Evolutionary conservation across 2,329 filamentous ascomycete genomes (phyloP).

Genomic region (Diplocarpon mali): DNA sequence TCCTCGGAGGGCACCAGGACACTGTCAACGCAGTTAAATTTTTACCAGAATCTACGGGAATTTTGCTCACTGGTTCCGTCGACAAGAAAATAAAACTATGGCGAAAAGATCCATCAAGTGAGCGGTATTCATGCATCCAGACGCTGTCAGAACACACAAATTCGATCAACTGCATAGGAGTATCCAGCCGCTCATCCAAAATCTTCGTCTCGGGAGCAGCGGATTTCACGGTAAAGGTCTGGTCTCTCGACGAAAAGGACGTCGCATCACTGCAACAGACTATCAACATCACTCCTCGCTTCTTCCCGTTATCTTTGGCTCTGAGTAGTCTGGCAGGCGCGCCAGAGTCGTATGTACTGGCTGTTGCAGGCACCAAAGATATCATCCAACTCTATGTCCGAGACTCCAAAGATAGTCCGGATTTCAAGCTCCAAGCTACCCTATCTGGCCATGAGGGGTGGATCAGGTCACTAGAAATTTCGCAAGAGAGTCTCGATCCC

Average conservation of each 20-base stretch:
- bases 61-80: slow-evolving; percentile 70
- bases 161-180: slow-evolving; percentile 60
- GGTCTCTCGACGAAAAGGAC: slow-evolving; percentile 45
- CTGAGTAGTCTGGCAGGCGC: slow-evolving; percentile 46
- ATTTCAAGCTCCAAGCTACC: slow-evolving; percentile 64
- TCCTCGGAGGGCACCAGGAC: slow-evolving; percentile 68
- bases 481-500: slow-evolving; percentile 42
- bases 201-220: slow-evolving; percentile 70
- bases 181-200: slow-evolving; percentile 19
- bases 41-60: slow-evolving; percentile 42
- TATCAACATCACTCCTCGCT: slow-evolving; percentile 63
- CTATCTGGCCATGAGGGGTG: slow-evolving; percentile 88
- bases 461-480: slow-evolving; percentile 79
- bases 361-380: slow-evolving; percentile 74
- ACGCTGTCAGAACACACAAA: slow-evolving; percentile 53
- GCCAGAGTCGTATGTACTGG: slow-evolving; percentile 52
- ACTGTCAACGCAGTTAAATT: slow-evolving; percentile 79
- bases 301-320: slow-evolving; percentile 71
- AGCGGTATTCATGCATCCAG: slow-evolving; percentile 33
- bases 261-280: slow-evolving; percentile 52
- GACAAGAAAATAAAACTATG: slow-evolving; percentile 72
- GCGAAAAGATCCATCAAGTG: slow-evolving; percentile 34
- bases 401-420: slow-evolving; percentile 29
- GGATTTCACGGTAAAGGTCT: slow-evolving; percentile 62
- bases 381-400: slow-evolving; percentile 71